Conservation (phyloP, 2,329 filamentous ascomycete genomes). For the Lasiodiplodia gonubiensis region DNA sequence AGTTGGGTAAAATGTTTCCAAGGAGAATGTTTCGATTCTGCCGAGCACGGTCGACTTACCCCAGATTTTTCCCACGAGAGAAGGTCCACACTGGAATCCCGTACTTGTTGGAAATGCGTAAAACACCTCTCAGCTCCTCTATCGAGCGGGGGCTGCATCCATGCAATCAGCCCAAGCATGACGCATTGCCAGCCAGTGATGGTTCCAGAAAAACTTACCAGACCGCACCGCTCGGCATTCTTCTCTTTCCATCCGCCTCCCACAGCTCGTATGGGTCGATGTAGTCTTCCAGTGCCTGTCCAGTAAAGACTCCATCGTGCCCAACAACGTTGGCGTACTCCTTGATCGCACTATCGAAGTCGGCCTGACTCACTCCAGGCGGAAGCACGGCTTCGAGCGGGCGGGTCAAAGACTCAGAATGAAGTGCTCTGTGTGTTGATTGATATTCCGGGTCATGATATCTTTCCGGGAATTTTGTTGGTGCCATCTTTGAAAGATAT, state of each 20-base stretch:
- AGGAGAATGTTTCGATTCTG: too few species aligned
- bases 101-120: constrained; percentile 43
- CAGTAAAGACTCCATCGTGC: constrained; percentile 47
- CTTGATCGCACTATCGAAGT: constrained; percentile 47
- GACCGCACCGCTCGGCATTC: constrained; percentile 53
- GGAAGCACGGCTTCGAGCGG: constrained; percentile 49
- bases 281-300: constrained; percentile 51
- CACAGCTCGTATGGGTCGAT: constrained; percentile 56
- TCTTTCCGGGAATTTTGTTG: constrained; percentile 14
- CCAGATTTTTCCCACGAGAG: constrained; percentile 53
- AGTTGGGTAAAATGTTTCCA: too few species aligned
- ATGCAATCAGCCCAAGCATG: not conserved
- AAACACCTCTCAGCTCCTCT: constrained; percentile 39
- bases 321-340: constrained; percentile 46
- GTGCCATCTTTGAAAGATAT: not conserved
- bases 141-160: not conserved
- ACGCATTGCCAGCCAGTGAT: too few species aligned
- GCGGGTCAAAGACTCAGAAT: constrained; percentile 48
- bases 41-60: constrained; percentile 42
- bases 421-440: constrained; percentile 49
- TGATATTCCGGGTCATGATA: constrained; percentile 53
- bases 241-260: constrained; percentile 47
- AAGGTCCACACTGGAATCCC: constrained; percentile 43
- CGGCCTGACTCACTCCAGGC: constrained; percentile 46
- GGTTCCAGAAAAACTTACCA: constrained; percentile 37